A percentile compares a stretch with the other conserved stretches of the same genome.
These are phyloP conservation scores for Calonectria leucothoes DNA, from an alignment of 2,329 filamentous ascomycete genomes.

Conservation along the genomic window DNA sequence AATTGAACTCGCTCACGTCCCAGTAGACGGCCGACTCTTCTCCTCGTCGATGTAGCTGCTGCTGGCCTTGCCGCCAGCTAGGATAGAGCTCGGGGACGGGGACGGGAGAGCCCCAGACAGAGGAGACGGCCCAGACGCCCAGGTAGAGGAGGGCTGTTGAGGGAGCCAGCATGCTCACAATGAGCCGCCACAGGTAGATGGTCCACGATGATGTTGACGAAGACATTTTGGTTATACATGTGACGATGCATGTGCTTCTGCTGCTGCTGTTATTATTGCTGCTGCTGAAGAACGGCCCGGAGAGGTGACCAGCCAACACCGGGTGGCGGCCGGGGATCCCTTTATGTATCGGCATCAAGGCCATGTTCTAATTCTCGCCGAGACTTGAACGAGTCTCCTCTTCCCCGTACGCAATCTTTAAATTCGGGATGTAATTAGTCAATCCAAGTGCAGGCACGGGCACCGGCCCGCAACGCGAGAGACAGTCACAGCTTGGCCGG, in stretches of 20 bases:
- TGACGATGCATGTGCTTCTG: neutral
- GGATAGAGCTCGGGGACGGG: constrained; percentile 36
- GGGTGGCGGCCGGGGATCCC: constrained; percentile 30
- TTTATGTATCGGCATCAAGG: constrained; percentile 42
- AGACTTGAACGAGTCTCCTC: constrained; percentile 8
- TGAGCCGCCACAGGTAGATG: constrained; percentile 36
- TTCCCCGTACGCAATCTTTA: constrained; percentile 32
- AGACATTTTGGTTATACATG: constrained; percentile 26
- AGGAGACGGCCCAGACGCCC: constrained; percentile 37
- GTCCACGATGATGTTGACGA: constrained; percentile 36
- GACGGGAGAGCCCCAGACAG: constrained; percentile 41
- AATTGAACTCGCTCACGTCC: constrained; percentile 37
- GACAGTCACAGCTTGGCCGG: constrained; percentile 29
- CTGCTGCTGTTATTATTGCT: neutral
- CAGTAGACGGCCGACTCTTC: constrained; percentile 11
- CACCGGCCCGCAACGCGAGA: constrained; percentile 41
- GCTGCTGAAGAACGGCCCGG: constrained; percentile 28
- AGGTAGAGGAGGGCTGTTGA: constrained; percentile 36
- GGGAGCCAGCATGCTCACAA: constrained; percentile 38
- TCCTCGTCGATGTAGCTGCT: constrained; percentile 24
- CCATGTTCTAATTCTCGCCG: constrained; percentile 20
- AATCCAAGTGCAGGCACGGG: constrained; percentile 35
- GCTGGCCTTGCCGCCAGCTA: constrained; percentile 10
- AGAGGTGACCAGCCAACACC: constrained; percentile 23
- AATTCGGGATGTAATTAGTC: constrained; percentile 40